Evolutionary conservation across 805 yeast species (phyloP), one percentile per base, ranked within the genome.

Genomic region (Yarrowia sp.): DNA sequence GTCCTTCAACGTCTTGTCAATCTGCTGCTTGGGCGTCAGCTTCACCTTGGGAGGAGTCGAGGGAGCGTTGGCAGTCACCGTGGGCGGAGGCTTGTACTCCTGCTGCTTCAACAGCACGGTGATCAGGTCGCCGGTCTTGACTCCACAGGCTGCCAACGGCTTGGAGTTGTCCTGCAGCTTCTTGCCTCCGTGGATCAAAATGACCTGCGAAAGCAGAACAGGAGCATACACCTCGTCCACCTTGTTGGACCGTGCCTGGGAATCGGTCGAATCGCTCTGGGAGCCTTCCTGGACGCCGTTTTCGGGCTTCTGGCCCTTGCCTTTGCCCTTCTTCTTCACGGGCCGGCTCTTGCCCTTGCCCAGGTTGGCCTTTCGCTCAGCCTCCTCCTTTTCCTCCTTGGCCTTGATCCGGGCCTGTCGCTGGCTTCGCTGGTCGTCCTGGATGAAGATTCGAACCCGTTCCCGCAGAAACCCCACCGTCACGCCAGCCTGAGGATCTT

Each of bases 401-500:
- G 49, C 63, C 54, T 36, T 44, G 30, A 30, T 32, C 19, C 51
- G 49, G 6, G 67, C 78, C n/a, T 44, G 44, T 14, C 46, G 58
- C 28, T 24, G 33, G 56, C 46, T 58, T 26, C 30, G 24, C 36
- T 33, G 28, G 46, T 46, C 54, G 38, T 48, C 84, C 65, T 80
- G 79, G 69, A 88, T 82, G 67, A 89, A 78, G 43, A 79, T 76
- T 36, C 85, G 80, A 2, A 86, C 75, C 71, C 85, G 87, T 1
- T 74, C 68, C 67, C 91, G 81, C 64, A 91, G 78, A 67, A 86
- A 84, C 17, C 78, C 81, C 35, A 92, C 79, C 19, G 86, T 83
- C 10, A 92, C 84, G 0, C 96, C 96, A 59, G 81, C 66, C 84
- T 92, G 5, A 86, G 87, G 64, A 65, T 89, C 83, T 67, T 82